Evolutionary conservation across 2,329 filamentous ascomycete genomes (phyloP).

Genomic region (Colletotrichum tropicale): DNA sequence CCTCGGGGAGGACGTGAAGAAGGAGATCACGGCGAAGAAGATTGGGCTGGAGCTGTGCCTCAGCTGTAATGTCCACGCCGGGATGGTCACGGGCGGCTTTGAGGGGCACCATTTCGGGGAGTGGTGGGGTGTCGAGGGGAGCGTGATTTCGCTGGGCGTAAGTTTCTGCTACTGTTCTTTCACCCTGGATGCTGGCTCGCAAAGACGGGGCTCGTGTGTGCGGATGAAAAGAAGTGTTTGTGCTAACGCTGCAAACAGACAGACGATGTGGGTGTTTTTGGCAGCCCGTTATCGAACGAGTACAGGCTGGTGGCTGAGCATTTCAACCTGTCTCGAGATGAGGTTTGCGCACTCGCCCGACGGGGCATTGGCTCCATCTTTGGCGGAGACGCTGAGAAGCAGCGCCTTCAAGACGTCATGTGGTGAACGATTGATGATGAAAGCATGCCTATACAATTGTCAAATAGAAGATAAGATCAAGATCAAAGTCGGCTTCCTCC

Average conservation of each 20-base stretch:
- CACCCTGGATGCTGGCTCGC: not conserved
- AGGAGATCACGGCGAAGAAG: constrained; percentile 53
- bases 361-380: constrained; percentile 72
- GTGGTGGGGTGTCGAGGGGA: constrained; percentile 66
- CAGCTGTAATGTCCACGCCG: constrained; percentile 80
- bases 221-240: not conserved
- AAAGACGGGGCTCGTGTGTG: not conserved
- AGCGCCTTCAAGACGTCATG: constrained; percentile 56
- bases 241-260: constrained; percentile 55
- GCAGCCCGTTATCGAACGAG: constrained; percentile 77
- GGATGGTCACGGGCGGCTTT: constrained; percentile 70
- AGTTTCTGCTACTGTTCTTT: constrained; percentile 37
- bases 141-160: constrained; percentile 71
- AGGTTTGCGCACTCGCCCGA: constrained; percentile 60
- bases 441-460: not conserved
- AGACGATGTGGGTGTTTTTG: constrained; percentile 84
- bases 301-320: constrained; percentile 75
- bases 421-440: constrained; percentile 33
- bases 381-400: constrained; percentile 64
- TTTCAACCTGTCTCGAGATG: constrained; percentile 59
- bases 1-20: constrained; percentile 64
- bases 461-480: not conserved
- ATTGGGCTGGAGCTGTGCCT: constrained; percentile 79
- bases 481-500: not conserved
- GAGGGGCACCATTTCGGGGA: constrained; percentile 78